phyloP scores from a whole-genome alignment of 345 rosid genomes.

The Gossypium bickii region DNA sequence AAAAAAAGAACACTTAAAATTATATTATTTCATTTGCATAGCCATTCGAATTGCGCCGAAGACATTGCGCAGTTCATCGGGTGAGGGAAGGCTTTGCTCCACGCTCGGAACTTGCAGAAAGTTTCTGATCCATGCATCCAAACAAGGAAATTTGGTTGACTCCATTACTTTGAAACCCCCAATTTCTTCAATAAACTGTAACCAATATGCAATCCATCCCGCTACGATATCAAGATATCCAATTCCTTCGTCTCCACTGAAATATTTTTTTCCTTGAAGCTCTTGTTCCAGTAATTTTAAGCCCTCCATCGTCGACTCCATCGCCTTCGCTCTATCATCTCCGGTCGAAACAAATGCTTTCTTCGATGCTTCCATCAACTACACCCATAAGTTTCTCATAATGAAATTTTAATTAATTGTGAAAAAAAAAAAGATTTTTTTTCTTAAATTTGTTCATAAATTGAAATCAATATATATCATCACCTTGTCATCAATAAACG shows the following conservation, averaged over 20 bases:
- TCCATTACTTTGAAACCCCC: background rate
- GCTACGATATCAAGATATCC: background rate
- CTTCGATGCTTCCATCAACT: background rate
- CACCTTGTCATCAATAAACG: constrained; percentile 2
- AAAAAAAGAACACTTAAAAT: no score
- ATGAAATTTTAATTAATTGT: no score
- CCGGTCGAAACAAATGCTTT: background rate
- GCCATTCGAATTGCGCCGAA: background rate
- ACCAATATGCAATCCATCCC: background rate
- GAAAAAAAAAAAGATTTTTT: no score
- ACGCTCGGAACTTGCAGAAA: background rate
- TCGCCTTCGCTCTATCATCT: background rate
- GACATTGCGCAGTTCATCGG: background rate
- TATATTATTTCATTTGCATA: background rate
- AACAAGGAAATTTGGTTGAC: background rate
- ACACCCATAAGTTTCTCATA: background rate
- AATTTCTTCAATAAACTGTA: background rate
- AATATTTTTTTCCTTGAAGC: background rate
- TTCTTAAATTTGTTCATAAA: no score
- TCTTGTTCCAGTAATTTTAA: background rate
- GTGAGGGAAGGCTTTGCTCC: background rate
- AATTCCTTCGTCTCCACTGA: background rate
- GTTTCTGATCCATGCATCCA: background rate
- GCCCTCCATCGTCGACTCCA: background rate
- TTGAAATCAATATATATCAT: background rate